A percentile compares a stretch with the other conserved stretches of the same genome.
Conservation (phyloP, 164 flowering plant species). For the Vitis riparia region DNA sequence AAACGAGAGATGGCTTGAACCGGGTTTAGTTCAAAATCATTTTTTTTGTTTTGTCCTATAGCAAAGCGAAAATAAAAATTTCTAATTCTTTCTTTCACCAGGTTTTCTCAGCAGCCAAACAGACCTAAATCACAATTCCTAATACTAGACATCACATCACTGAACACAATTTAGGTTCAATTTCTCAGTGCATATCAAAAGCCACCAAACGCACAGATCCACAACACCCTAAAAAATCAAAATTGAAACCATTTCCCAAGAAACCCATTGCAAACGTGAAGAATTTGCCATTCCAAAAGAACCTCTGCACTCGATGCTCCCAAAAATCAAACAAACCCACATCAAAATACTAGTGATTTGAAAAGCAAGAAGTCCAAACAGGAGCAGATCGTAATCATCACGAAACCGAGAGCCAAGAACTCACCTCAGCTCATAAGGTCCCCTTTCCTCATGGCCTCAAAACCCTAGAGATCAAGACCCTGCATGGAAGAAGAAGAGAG, state of each 20-base stretch:
- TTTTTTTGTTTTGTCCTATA: too few relatives aligned
- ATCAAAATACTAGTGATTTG: background rate
- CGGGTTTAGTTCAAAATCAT: too few relatives aligned
- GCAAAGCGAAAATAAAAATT: too few relatives aligned
- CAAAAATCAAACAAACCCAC: background rate
- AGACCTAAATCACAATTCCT: background rate
- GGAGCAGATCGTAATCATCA: constrained; percentile 15
- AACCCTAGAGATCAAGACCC: constrained; percentile 6
- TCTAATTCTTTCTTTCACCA: too few relatives aligned
- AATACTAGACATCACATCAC: background rate
- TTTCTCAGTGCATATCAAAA: constrained; percentile 4
- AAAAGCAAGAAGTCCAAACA: background rate
- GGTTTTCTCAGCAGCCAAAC: too few relatives aligned
- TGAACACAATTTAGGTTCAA: background rate
- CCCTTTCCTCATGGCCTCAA: background rate
- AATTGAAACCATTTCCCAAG: background rate
- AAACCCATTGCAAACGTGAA: background rate
- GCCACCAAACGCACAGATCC: constrained; percentile 11
- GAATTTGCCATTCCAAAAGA: background rate
- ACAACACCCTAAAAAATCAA: background rate
- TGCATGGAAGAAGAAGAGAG: background rate
- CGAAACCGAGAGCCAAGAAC: constrained; percentile 10
- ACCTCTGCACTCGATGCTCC: constrained; percentile 4
- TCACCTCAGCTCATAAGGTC: constrained; percentile 22
- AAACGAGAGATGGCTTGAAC: too few relatives aligned